A percentile compares a stretch with the other conserved stretches of the same genome.
Conservation (phyloP, 2,329 filamentous ascomycete species). For the Boeremia exigua region DNA sequence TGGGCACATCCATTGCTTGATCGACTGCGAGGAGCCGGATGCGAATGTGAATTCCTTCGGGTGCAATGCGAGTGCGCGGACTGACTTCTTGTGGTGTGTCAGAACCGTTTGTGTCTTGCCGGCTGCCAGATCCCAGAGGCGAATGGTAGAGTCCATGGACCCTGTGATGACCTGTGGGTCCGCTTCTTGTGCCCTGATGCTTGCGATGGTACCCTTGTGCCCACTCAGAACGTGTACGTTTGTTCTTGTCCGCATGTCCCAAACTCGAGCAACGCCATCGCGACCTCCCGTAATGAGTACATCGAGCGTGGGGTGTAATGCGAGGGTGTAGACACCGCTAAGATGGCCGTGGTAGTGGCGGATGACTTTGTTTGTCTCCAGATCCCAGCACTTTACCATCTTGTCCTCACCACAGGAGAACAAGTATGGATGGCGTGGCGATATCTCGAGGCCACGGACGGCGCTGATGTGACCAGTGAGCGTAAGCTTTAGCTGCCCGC, state of each 20-base stretch:
- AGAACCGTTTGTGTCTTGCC: constrained; percentile 95
- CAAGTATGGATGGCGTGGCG: constrained; percentile 90
- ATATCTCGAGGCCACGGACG: constrained; percentile 77
- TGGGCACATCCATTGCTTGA: constrained; percentile 99
- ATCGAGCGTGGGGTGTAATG: constrained; percentile 92
- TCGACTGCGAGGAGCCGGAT: constrained; percentile 85
- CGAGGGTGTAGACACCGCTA: constrained; percentile 91
- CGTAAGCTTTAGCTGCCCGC: constrained; percentile 59
- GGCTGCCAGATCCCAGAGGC: constrained; percentile 91
- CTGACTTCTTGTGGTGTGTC: constrained; percentile 98
- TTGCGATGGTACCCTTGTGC: constrained; percentile 88
- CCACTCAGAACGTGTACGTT: constrained; percentile 94
- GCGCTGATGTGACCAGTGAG: constrained; percentile 41
- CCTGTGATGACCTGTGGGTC: constrained; percentile 94
- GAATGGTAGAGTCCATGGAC: constrained; percentile 73
- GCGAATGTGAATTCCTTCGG: constrained; percentile 97
- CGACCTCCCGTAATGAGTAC: constrained; percentile 93
- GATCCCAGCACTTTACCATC: constrained; percentile 99
- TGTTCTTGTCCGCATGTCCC: constrained; percentile 94
- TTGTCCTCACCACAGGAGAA: constrained; percentile 99
- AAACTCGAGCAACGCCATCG: constrained; percentile 92
- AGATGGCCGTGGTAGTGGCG: constrained; percentile 93
- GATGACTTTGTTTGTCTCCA: constrained; percentile 96
- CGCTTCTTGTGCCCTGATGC: constrained; percentile 90
- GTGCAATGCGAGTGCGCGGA: constrained; percentile 82